These are phyloP conservation scores for Babjeviella inositovora DNA, from an alignment of 805 yeast species.

Conservation along the genomic window DNA sequence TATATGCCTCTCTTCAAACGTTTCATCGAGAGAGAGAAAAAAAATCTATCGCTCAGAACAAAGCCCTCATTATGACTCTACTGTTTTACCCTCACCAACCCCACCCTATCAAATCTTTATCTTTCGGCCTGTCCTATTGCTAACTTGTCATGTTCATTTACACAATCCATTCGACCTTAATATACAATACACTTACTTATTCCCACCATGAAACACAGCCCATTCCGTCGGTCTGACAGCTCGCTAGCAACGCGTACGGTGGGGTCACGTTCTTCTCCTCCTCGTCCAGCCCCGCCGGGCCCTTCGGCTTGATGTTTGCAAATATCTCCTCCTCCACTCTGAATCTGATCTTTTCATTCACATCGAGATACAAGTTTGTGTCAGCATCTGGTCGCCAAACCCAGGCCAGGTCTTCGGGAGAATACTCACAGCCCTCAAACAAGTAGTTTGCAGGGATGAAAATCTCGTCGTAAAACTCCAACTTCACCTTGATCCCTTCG, in stretches of 20 bases:
- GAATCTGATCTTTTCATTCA: slow-evolving; percentile 83
- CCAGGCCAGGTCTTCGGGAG: slow-evolving; percentile 82
- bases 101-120: no score
- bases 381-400: slow-evolving; percentile 76
- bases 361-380: slow-evolving; percentile 67
- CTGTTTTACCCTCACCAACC: no score
- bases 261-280: slow-evolving; percentile 32
- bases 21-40: no score
- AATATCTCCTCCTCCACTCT: slow-evolving; percentile 84
- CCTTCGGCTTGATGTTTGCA: slow-evolving; percentile 66
- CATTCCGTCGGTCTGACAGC: slow-evolving; percentile 94
- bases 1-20: no score
- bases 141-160: no score
- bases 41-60: no score
- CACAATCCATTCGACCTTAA: no score
- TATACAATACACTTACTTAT: no score
- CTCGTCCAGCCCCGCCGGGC: slow-evolving; percentile 23
- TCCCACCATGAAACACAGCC: slow-evolving; percentile 98
- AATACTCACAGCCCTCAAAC: slow-evolving; percentile 61
- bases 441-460: slow-evolving; percentile 73
- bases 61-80: no score
- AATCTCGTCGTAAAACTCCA: slow-evolving; percentile 86
- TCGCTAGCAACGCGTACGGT: slow-evolving; percentile 73
- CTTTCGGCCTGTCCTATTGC: no score
- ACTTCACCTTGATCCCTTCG: slow-evolving; percentile 69